Percentiles rank a stretch among this genome's conserved stretches.
These are phyloP conservation scores for Erythrophleum fordii DNA, from an alignment of 306 rosid genomes.

Conservation along the genomic window DNA sequence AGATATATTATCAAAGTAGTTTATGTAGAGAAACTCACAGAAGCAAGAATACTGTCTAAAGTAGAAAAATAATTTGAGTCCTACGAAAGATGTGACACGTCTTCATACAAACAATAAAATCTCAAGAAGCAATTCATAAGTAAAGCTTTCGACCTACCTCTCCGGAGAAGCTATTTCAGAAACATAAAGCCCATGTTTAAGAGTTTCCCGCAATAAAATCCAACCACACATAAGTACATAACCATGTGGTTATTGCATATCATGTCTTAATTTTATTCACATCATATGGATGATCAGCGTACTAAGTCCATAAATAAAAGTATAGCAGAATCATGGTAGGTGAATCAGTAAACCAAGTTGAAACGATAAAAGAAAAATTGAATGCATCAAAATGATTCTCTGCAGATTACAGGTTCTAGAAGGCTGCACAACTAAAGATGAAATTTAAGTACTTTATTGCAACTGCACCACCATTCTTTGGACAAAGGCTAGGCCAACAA, in stretches of 20 bases:
- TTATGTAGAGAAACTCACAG: too few species aligned
- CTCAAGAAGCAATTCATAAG: background rate
- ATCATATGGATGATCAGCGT: too few species aligned
- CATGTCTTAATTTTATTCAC: too few species aligned
- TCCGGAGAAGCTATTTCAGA: background rate
- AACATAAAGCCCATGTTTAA: background rate
- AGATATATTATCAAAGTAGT: conserved; percentile 22
- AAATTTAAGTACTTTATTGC: too few species aligned
- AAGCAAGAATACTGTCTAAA: background rate
- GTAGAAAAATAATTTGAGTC: background rate
- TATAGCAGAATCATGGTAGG: too few species aligned
- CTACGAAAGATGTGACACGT: background rate
- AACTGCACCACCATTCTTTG: background rate
- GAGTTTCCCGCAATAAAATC: background rate
- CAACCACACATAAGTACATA: too few species aligned
- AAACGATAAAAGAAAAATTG: too few species aligned
- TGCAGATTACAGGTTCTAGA: background rate
- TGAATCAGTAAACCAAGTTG: too few species aligned
- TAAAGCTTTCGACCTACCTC: background rate
- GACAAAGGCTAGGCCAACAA: background rate
- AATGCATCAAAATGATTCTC: too few species aligned
- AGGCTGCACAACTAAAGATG: background rate
- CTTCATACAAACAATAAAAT: background rate
- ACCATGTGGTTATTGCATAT: too few species aligned
- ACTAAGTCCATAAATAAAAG: too few species aligned